phyloP scores from a whole-genome alignment of 2,329 filamentous ascomycete genomes.

The Epichloe festucae region DNA sequence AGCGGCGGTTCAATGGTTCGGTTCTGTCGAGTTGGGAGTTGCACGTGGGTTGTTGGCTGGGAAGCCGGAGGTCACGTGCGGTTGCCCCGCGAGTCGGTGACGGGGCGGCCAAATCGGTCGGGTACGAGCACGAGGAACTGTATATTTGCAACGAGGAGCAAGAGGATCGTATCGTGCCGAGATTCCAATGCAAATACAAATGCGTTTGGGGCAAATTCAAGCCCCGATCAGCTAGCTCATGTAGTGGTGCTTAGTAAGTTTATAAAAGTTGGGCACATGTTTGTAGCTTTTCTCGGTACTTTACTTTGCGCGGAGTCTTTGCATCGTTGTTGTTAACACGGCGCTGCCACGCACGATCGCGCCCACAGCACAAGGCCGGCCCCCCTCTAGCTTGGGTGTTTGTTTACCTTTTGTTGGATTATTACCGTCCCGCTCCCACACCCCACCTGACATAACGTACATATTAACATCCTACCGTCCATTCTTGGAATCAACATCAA shows the following conservation, averaged over 20 bases:
- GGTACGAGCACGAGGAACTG: no score
- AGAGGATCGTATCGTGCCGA: no score
- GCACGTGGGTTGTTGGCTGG: constrained; percentile 21
- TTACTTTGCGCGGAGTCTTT: no score
- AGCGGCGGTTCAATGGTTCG: background rate
- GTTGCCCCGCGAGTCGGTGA: constrained; percentile 8
- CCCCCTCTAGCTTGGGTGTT: background rate
- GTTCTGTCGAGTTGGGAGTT: background rate
- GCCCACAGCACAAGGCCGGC: background rate
- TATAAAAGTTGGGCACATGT: background rate
- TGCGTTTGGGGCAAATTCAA: no score
- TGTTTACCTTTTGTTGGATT: background rate
- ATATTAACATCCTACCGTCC: background rate
- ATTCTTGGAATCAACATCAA: constrained; percentile 3
- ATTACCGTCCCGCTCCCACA: background rate
- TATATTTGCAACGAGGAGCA: no score
- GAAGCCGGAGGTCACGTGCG: constrained; percentile 18
- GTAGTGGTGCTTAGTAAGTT: background rate
- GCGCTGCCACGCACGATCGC: background rate
- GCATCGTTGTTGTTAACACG: no score
- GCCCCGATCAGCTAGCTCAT: no score
- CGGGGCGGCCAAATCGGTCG: no score
- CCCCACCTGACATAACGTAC: background rate
- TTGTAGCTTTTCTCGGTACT: background rate
- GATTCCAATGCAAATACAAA: no score